Evolutionary conservation across 805 yeast species (phyloP).

Genomic region (Starmerella potacharoeniae): DNA sequence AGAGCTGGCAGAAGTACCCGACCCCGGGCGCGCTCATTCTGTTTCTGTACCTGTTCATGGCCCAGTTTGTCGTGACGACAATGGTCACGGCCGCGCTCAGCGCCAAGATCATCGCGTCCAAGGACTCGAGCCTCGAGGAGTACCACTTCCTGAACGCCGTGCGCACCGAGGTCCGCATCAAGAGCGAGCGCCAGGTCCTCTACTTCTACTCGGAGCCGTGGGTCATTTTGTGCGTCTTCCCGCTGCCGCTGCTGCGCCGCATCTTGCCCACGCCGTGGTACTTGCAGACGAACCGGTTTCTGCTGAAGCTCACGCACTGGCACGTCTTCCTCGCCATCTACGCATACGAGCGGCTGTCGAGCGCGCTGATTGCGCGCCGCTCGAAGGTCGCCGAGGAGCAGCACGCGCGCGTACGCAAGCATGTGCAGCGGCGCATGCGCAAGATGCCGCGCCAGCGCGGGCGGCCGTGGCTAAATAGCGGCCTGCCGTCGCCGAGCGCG

Average conservation of each 20-base stretch:
- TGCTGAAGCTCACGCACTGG: slow-evolving; percentile 31
- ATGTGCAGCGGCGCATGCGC: slow-evolving; percentile 11
- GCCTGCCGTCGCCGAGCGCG: background rate
- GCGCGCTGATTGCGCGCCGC: slow-evolving; percentile 15
- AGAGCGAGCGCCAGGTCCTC: slow-evolving; percentile 29
- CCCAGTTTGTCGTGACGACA: slow-evolving; percentile 44
- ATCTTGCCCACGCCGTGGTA: slow-evolving; percentile 27
- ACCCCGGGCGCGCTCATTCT: slow-evolving; percentile 38
- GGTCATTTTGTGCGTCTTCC: slow-evolving; percentile 27
- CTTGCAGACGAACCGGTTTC: slow-evolving; percentile 27
- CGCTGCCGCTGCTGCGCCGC: slow-evolving; percentile 26
- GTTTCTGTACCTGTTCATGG: slow-evolving; percentile 41
- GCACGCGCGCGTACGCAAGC: slow-evolving; percentile 16
- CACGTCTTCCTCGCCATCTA: slow-evolving; percentile 29
- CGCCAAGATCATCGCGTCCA: slow-evolving; percentile 30
- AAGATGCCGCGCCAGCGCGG: background rate
- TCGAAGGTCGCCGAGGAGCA: slow-evolving; percentile 15
- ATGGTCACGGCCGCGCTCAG: slow-evolving; percentile 44
- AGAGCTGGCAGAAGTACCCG: slow-evolving; percentile 41
- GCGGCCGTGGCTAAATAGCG: background rate
- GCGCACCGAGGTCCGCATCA: slow-evolving; percentile 31
- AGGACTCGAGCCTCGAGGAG: slow-evolving; percentile 31
- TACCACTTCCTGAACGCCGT: slow-evolving; percentile 31
- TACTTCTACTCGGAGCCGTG: slow-evolving; percentile 32
- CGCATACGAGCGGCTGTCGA: slow-evolving; percentile 25